A percentile compares a stretch with the other conserved stretches of the same genome.
phyloP scores from a whole-genome alignment of 1,139 yeast genomes.

The Blastobotrys persicus region DNA sequence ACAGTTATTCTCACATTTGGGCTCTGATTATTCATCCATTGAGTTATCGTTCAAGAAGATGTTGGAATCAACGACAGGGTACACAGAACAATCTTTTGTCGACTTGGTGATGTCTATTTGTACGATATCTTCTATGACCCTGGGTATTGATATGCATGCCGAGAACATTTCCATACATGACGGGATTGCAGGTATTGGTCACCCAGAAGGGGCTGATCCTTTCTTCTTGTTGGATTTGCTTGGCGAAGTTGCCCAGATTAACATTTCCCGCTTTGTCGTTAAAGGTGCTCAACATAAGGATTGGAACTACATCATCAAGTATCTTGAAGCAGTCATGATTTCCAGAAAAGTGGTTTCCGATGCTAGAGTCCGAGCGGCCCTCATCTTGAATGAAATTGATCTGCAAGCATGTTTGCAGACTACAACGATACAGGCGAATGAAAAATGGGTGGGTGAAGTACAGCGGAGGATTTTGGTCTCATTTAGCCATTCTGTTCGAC shows the following conservation, averaged over 20 bases:
- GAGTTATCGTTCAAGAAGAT: slow-evolving; percentile 58
- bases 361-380: slow-evolving; percentile 47
- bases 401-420: slow-evolving; percentile 36
- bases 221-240: slow-evolving; percentile 32
- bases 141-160: not conserved
- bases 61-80: slow-evolving; percentile 26
- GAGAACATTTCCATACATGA: slow-evolving; percentile 11
- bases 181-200: slow-evolving; percentile 20
- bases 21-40: slow-evolving; percentile 51
- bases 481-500: slow-evolving; percentile 16
- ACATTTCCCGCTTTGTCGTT: slow-evolving; percentile 50
- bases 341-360: slow-evolving; percentile 42
- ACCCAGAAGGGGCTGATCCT: slow-evolving; percentile 21
- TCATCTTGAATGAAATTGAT: slow-evolving; percentile 44
- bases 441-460: slow-evolving; percentile 11
- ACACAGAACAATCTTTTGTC: slow-evolving; percentile 2
- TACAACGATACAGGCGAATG: slow-evolving; percentile 16
- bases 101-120: slow-evolving; percentile 10
- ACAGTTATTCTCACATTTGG: slow-evolving; percentile 27
- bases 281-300: slow-evolving; percentile 29
- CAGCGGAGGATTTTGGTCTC: slow-evolving; percentile 20
- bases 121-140: slow-evolving; percentile 8
- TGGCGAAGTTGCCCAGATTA: slow-evolving; percentile 46
- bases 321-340: slow-evolving; percentile 47
- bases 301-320: slow-evolving; percentile 49